Base-by-base conservation (phyloP, 768 basidiomycete species). In the Collybia nuda region DNA sequence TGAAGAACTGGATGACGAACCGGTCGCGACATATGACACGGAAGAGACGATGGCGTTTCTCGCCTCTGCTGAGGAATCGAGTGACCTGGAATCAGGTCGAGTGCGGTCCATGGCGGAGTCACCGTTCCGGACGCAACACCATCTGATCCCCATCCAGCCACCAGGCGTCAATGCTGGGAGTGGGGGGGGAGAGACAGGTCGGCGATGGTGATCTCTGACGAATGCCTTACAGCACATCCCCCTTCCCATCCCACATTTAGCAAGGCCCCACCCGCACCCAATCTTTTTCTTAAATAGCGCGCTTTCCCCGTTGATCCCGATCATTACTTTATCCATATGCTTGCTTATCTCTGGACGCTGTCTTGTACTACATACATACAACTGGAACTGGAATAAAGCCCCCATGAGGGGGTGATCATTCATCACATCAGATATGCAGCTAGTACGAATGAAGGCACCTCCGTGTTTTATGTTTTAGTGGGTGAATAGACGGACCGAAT, bases 11-110 rank as follows among this genome's bases (percentile, higher is more conserved):
- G 74, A 75, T 42, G 75, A 73, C 47, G 73, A 64, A 7, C 42
- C 57, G 57, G 66, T 59, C 29, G 50, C 47, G 51, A 53, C 53
- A 26, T 56, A 56, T 38, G 59, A 72, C 47, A 62, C 66, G 35
- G 84, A 85, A 60, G 83, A 83, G 61, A 73, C 71, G 12, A 62
- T 78, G 28, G 79, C 79, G 2, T 84, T 86, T 63, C 68, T 85
- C 40, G 32, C 14, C 7, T 60, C 69, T 48, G n/a, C 69, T 35
- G 59, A 68, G 28, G 57, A 55, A 52, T 51, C 59, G 17, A 64
- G 60, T 44, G 73, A 70, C 52, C 52, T 68, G 14, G 75, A 75
- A 56, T 56, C 56, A n/a, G 67, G 61, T 38, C 57, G 58, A 47
- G 67, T 58, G 44, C 68, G 62, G 38, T 43, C 64, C 46, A 84